Evolutionary conservation across 768 basidiomycete species (phyloP).

Genomic region (Auriculariales sp.): DNA sequence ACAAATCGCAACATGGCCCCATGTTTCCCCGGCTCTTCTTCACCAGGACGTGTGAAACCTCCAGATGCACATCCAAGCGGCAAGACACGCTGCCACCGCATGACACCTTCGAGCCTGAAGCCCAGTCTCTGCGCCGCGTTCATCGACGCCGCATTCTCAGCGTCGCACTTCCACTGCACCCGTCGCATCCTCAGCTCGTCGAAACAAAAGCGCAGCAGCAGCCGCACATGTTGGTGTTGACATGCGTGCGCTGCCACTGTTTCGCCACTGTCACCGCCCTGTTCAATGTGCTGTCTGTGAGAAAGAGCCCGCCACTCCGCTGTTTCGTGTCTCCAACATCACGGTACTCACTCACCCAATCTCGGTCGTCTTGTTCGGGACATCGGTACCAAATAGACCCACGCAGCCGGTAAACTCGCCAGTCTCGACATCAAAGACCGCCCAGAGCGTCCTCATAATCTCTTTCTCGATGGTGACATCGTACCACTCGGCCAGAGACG

Average conservation of each 20-base stretch:
- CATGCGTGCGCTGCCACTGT: constrained; percentile 47
- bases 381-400: constrained; percentile 31
- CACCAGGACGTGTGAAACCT: constrained; percentile 17
- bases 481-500: constrained; percentile 22
- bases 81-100: constrained; percentile 42
- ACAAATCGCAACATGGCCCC: constrained; percentile 33
- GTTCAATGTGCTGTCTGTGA: no score
- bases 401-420: constrained; percentile 34
- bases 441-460: constrained; percentile 25
- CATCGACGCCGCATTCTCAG: constrained; percentile 32
- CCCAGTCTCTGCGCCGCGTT: constrained; percentile 43
- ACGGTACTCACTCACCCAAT: constrained; percentile 47
- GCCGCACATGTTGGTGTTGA: constrained; percentile 32
- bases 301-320: no score
- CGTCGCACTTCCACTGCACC: constrained; percentile 45
- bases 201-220: constrained; percentile 23
- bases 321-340: no score
- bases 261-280: constrained; percentile 39
- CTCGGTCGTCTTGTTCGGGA: constrained; percentile 30
- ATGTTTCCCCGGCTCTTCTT: constrained; percentile 23
- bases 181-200: constrained; percentile 41
- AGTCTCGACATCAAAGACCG: constrained; percentile 36
- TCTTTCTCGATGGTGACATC: constrained; percentile 23
- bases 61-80: constrained; percentile 17
- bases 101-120: constrained; percentile 36